phyloP scores from a whole-genome alignment of 2,329 filamentous ascomycete genomes.

The Sarocladiaceae sp. region DNA sequence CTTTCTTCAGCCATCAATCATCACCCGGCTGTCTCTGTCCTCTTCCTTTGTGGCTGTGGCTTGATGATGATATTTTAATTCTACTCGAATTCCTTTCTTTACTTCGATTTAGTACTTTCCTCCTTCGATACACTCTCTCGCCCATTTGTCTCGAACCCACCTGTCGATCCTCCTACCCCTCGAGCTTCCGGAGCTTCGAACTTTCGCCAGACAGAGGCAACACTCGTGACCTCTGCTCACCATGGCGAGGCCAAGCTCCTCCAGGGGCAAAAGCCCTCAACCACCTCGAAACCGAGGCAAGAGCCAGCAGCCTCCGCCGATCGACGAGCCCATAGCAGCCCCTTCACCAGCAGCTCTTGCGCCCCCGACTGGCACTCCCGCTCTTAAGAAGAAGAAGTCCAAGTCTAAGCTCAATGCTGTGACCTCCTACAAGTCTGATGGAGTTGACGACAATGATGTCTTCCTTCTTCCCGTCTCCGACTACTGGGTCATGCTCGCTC shows the following conservation, averaged over 20 bases:
- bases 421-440: conserved; percentile 68
- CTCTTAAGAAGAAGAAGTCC: conserved; percentile 18
- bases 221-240: background rate
- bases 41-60: conserved; percentile 12
- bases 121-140: background rate
- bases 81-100: background rate
- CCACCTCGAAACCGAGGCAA: conserved; percentile 32
- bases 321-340: conserved; percentile 10
- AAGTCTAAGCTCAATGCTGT: conserved; percentile 35
- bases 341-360: conserved; percentile 5
- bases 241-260: conserved; percentile 25
- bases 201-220: background rate
- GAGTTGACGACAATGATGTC: conserved; percentile 85
- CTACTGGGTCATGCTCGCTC: conserved; percentile 68
- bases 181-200: background rate
- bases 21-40: conserved; percentile 12
- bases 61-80: conserved; percentile 3
- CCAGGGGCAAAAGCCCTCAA: conserved; percentile 10
- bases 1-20: background rate
- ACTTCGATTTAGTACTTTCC: background rate
- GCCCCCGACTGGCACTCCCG: conserved; percentile 8
- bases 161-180: conserved; percentile 1
- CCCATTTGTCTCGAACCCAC: background rate
- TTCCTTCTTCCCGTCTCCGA: conserved; percentile 80
- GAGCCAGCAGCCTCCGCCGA: conserved; percentile 30